phyloP scores from a whole-genome alignment of 140 eudicot species.

The Bidens hawaiensis region DNA sequence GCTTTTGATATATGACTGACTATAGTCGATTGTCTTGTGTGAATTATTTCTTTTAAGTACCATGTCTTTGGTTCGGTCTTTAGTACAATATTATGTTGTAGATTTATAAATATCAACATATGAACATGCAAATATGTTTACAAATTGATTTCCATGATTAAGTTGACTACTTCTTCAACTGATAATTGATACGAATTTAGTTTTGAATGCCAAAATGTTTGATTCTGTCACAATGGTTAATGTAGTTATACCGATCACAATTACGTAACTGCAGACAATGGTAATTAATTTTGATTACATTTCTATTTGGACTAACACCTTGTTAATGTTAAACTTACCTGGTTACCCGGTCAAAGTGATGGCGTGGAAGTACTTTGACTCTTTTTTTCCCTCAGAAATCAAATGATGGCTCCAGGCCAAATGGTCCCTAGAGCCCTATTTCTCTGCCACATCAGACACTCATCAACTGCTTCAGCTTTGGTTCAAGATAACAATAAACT shows the following conservation, averaged over 20 bases:
- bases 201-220: not conserved
- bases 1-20: too few species aligned
- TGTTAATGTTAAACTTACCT: too few species aligned
- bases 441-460: slow-evolving; percentile 44
- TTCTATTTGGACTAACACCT: too few species aligned
- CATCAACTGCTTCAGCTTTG: slow-evolving; percentile 50
- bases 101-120: not conserved
- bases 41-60: too few species aligned
- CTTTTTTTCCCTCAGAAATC: slow-evolving; percentile 12
- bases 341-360: not conserved
- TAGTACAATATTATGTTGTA: too few species aligned
- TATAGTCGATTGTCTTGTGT: too few species aligned
- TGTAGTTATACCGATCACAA: too few species aligned
- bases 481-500: slow-evolving; percentile 37
- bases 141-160: not conserved
- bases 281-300: too few species aligned
- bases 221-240: not conserved
- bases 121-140: not conserved
- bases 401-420: slow-evolving; percentile 61
- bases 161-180: not conserved
- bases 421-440: slow-evolving; percentile 36
- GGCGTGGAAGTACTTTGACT: not conserved
- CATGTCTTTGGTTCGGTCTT: too few species aligned
- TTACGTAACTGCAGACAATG: too few species aligned
- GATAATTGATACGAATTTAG: not conserved